A percentile compares a stretch with the other conserved stretches of the same genome.
phyloP scores from a whole-genome alignment of 148 eudicot genomes.

The Bassia scoparia region DNA sequence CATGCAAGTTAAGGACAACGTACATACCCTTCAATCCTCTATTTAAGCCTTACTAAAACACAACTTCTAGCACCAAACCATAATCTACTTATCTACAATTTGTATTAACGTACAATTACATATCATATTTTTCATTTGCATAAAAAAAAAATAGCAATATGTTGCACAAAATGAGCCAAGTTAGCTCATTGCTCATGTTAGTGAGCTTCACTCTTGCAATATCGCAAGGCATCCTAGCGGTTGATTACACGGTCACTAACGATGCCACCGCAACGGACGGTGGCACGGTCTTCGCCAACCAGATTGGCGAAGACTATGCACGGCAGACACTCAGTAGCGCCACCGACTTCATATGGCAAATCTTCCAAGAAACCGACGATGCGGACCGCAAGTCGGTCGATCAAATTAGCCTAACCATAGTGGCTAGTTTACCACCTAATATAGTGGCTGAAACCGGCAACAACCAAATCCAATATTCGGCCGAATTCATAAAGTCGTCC shows the following conservation, averaged over 20 bases:
- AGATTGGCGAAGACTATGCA: conserved; percentile 18
- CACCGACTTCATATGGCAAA: conserved; percentile 27
- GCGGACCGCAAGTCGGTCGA: background rate
- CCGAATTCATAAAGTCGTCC: conserved; percentile 8
- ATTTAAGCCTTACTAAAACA: too few relatives aligned
- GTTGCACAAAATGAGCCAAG: background rate
- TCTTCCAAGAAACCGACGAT: conserved; percentile 15
- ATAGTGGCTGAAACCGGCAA: conserved; percentile 10
- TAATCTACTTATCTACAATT: too few relatives aligned
- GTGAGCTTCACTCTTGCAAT: background rate
- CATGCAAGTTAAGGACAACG: too few relatives aligned
- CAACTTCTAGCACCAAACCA: too few relatives aligned
- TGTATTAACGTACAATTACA: too few relatives aligned
- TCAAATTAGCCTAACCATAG: conserved; percentile 16
- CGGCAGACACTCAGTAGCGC: conserved; percentile 16
- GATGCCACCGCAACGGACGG: conserved; percentile 20
- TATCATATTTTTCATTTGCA: too few relatives aligned
- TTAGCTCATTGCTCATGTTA: background rate
- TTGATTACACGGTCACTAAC: conserved; percentile 18
- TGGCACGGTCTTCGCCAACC: conserved; percentile 20
- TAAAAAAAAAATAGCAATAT: too few relatives aligned
- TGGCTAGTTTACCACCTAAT: background rate
- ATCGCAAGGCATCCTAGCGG: conserved; percentile 9
- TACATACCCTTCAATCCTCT: too few relatives aligned
- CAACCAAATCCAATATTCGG: conserved; percentile 20